phyloP scores from a whole-genome alignment of 306 rosid genomes.

The Ammopiptanthus mongolicus region DNA sequence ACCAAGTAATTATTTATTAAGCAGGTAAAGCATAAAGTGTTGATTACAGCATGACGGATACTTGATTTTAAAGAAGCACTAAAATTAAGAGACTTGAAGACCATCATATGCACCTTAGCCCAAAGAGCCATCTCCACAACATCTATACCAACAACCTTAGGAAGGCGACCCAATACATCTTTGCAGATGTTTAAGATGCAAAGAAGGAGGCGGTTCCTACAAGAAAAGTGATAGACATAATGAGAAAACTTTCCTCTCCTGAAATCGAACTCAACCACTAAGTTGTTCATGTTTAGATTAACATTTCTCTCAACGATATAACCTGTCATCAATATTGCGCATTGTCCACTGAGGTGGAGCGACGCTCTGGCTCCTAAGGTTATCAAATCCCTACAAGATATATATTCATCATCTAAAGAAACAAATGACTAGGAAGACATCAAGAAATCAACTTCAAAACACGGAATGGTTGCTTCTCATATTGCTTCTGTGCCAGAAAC shows the following conservation, averaged over 20 bases:
- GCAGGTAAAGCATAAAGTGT: background rate
- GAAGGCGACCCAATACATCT: conserved; percentile 79
- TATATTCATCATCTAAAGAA: conserved; percentile 21
- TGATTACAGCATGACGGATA: background rate
- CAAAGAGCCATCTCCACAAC: conserved; percentile 99
- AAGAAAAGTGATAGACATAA: conserved; percentile 1
- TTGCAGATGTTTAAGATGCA: conserved; percentile 75
- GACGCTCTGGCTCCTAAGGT: conserved; percentile 91
- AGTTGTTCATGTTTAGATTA: background rate
- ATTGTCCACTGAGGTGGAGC: conserved; percentile 99
- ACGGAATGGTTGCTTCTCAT: background rate
- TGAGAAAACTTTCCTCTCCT: conserved; percentile 12
- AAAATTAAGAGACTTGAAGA: conserved; percentile 18
- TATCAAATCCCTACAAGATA: conserved; percentile 82
- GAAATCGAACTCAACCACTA: background rate
- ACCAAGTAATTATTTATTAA: background rate
- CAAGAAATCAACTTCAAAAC: background rate
- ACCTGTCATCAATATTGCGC: conserved; percentile 97
- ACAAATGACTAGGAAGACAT: background rate
- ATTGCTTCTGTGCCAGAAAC: conserved; percentile 3
- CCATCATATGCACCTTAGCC: conserved; percentile 76
- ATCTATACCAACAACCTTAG: conserved; percentile 96
- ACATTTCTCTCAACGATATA: conserved; percentile 18
- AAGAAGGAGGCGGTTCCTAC: conserved; percentile 81
- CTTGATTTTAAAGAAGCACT: conserved; percentile 4